Conservation (phyloP, 2,329 filamentous ascomycete species). For the Monosporascus sp. region DNA sequence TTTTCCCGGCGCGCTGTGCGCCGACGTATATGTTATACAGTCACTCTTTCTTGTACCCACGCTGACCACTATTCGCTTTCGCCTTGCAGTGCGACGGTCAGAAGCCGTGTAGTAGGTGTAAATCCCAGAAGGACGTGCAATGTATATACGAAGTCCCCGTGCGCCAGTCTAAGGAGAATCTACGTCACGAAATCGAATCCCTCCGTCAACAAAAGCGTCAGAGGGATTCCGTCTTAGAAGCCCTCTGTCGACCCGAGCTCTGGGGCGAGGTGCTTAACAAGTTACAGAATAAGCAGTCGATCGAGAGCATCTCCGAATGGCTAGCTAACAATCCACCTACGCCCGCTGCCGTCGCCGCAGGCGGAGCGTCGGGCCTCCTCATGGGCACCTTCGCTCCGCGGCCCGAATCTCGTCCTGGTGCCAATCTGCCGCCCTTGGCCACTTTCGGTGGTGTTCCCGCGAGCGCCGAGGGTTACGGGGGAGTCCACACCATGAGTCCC, state of each 20-base stretch:
- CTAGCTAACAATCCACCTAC: conserved; percentile 33
- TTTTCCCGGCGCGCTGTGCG: neutral
- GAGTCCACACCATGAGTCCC: conserved; percentile 28
- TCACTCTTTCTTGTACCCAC: neutral
- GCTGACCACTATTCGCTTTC: conserved; percentile 1
- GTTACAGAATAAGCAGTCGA: conserved; percentile 47
- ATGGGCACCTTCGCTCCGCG: conserved; percentile 25
- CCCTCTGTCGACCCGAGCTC: conserved; percentile 45
- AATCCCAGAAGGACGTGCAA: conserved; percentile 47
- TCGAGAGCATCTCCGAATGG: conserved; percentile 54
- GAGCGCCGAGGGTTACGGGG: conserved; percentile 16
- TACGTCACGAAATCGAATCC: conserved; percentile 55
- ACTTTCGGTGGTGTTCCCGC: conserved; percentile 14
- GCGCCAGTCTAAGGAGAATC: conserved; percentile 58
- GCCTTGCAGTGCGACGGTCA: conserved; percentile 52
- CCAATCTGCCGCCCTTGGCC: conserved; percentile 23
- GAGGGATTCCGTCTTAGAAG: conserved; percentile 51
- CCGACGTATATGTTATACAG: neutral
- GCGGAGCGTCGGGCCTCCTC: neutral
- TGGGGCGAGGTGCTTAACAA: conserved; percentile 51
- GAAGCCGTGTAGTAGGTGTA: conserved; percentile 52
- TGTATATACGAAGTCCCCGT: conserved; percentile 60
- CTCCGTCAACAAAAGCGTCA: conserved; percentile 50
- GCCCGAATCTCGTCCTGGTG: conserved; percentile 18
- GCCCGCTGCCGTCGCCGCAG: conserved; percentile 16